Conservation (phyloP, 192 early-diverging fungal genomes). For the Backusella morwellensis region DNA sequence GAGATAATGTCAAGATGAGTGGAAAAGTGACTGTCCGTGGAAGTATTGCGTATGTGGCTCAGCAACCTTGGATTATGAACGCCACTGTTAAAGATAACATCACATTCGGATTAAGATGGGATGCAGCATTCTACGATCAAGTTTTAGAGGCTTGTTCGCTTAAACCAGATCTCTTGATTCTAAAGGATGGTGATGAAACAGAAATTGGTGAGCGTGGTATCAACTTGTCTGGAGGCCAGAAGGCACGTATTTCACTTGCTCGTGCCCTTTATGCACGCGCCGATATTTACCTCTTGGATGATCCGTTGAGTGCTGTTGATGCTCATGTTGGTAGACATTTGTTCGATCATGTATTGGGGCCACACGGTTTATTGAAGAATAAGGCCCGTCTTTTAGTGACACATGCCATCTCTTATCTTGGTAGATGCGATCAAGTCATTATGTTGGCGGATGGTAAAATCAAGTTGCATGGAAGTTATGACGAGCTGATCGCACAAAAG, state of each 20-base stretch:
- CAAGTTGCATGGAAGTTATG: conserved; percentile 64
- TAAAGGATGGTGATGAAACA: conserved; percentile 84
- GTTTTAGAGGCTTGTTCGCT: conserved; percentile 80
- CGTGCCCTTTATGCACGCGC: conserved; percentile 88
- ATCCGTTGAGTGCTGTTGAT: conserved; percentile 63
- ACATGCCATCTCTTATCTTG: conserved; percentile 75
- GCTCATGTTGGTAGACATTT: conserved; percentile 69
- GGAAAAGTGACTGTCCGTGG: conserved; percentile 67
- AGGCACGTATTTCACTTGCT: conserved; percentile 62
- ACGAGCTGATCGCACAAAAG: conserved; percentile 59
- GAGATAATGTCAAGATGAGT: conserved; percentile 76
- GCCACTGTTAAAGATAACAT: conserved; percentile 91
- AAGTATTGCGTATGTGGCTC: conserved; percentile 69
- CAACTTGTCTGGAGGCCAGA: conserved; percentile 91
- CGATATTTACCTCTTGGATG: conserved; percentile 84
- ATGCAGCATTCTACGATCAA: conserved; percentile 70
- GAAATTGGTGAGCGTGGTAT: conserved; percentile 93
- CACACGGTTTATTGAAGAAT: conserved; percentile 71
- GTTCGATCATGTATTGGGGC: conserved; percentile 86
- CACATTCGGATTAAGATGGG: conserved; percentile 77
- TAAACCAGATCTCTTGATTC: conserved; percentile 76
- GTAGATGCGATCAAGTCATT: conserved; percentile 61
- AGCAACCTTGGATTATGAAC: conserved; percentile 95
- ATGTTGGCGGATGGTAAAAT: conserved; percentile 73
- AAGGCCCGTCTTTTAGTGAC: conserved; percentile 84